phyloP scores from a whole-genome alignment of 75 land plant species.

The Selaginella tamariscina region DNA sequence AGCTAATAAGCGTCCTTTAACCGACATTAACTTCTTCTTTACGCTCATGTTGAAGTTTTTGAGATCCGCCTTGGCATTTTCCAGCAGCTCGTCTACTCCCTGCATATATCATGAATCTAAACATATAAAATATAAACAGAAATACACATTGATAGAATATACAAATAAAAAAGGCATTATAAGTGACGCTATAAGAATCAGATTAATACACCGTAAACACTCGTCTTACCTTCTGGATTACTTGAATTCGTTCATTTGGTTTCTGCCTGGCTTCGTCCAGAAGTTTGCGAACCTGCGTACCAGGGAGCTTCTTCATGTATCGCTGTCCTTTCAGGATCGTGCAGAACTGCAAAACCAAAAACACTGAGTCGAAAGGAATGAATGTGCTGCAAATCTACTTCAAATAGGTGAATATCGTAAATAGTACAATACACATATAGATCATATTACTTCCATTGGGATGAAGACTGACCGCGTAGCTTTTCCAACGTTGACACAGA shows the following conservation, averaged over 20 bases:
- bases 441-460: slow-evolving; percentile 61
- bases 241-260: slow-evolving; percentile 41
- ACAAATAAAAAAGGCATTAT: too few relatives aligned
- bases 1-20: background rate
- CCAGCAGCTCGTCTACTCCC: background rate
- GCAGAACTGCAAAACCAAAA: slow-evolving; percentile 44
- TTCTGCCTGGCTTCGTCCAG: slow-evolving; percentile 65
- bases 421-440: background rate
- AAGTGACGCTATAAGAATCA: too few relatives aligned
- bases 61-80: background rate
- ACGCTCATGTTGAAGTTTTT: background rate
- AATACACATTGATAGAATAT: too few relatives aligned
- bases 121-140: too few relatives aligned
- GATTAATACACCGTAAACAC: background rate
- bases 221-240: slow-evolving; percentile 31
- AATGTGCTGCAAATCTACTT: too few relatives aligned
- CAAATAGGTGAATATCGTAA: too few relatives aligned
- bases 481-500: slow-evolving; percentile 76
- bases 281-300: slow-evolving; percentile 39
- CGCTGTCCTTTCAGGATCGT: slow-evolving; percentile 55
- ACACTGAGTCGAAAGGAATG: too few relatives aligned
- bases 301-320: slow-evolving; percentile 52
- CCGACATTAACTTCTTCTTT: background rate
- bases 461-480: slow-evolving; percentile 55
- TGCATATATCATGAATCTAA: background rate